Evolutionary conservation across 257 asterid species (phyloP), one percentile per base, ranked within the genome.

Genomic region (Phtheirospermum japonicum): DNA sequence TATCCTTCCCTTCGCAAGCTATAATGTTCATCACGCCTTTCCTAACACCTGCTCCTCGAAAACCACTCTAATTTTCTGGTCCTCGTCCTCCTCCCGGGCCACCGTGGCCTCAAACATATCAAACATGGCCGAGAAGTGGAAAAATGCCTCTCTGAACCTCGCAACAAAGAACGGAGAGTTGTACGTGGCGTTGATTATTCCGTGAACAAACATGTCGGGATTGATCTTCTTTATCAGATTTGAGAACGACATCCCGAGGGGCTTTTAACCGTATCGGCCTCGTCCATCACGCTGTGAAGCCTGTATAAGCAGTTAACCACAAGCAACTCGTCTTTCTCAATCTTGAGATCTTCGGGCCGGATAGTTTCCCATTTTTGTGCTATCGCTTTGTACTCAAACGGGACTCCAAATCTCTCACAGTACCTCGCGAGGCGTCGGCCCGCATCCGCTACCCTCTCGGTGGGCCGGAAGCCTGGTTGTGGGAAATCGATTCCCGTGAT

Each of bases 401-500:
- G 88, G 36, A 82, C 85, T 0, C 65, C 28, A 33, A 76, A 79
- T 12, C 81, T 56, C 61, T 79, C 61, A 53, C 83, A 79, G 76
- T 79, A 79, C 40, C 69, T 69, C 0, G 58, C 64, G 0, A 82
- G 78, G 2, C 88, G 81, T 30, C 57, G 57, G 20, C 88, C 88
- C 0, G 88, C 63, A 5, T 79, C 88, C 39, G 36, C 79, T 0
- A 82, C 81, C 58, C 88, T 20, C 69, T 70, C 88, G 0, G 79
- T 74, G 0, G 88, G 81, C 12, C 85, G 85, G 51, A 82, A 76
- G 0, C 83, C 88, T 7, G 77, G 59, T 51, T 71, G 85, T 0
- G 88, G 85, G 46, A 82, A 74, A 36, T 82, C 88, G 0, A 82
- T 82, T 19, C 88, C 88, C 0, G 88, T 82, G 54, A 82, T 79